Percentiles rank a stretch among this genome's conserved stretches.
Evolutionary conservation across 768 basidiomycete genomes (phyloP).

Genomic region (Pleurotus sapidus): DNA sequence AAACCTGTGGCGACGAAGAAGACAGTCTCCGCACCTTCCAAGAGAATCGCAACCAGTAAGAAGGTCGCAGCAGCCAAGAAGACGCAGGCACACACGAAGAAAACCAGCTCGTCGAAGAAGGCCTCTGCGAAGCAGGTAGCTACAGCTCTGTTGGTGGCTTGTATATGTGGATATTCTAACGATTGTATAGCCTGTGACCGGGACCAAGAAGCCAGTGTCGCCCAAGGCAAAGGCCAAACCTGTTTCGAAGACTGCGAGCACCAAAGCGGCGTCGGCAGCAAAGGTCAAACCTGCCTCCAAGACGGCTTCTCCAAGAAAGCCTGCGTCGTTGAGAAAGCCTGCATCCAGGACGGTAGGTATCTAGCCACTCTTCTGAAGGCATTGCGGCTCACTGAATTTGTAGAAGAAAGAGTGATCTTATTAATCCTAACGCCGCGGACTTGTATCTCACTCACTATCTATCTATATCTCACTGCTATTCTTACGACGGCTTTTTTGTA

Average conservation of each 20-base stretch:
- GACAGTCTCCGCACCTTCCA: slow-evolving; percentile 11
- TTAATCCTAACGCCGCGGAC: not conserved
- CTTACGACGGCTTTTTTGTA: slow-evolving; percentile 11
- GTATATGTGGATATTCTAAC: not conserved
- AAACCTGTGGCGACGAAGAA: slow-evolving; percentile 16
- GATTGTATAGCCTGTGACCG: slow-evolving; percentile 30
- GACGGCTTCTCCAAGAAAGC: slow-evolving; percentile 15
- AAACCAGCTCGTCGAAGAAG: slow-evolving; percentile 35
- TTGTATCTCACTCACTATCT: not conserved
- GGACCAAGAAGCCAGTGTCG: slow-evolving; percentile 34
- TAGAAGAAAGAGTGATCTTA: slow-evolving; percentile 2
- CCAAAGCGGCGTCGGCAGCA: slow-evolving; percentile 1
- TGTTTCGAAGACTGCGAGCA: slow-evolving; percentile 24
- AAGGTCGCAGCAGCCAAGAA: slow-evolving; percentile 18
- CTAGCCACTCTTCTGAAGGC: not conserved
- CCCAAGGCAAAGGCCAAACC: slow-evolving; percentile 27
- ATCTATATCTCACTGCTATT: not conserved
- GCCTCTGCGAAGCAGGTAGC: slow-evolving; percentile 60
- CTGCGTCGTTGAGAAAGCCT: slow-evolving; percentile 12
- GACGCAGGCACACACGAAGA: slow-evolving; percentile 15
- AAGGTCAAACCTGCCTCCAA: slow-evolving; percentile 19
- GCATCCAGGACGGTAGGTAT: slow-evolving; percentile 17
- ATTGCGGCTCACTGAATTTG: not conserved
- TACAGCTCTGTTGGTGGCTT: not conserved
- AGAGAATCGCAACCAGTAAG: slow-evolving; percentile 20